Evolutionary conservation across 768 basidiomycete species (phyloP).

Genomic region (Mycena pura): DNA sequence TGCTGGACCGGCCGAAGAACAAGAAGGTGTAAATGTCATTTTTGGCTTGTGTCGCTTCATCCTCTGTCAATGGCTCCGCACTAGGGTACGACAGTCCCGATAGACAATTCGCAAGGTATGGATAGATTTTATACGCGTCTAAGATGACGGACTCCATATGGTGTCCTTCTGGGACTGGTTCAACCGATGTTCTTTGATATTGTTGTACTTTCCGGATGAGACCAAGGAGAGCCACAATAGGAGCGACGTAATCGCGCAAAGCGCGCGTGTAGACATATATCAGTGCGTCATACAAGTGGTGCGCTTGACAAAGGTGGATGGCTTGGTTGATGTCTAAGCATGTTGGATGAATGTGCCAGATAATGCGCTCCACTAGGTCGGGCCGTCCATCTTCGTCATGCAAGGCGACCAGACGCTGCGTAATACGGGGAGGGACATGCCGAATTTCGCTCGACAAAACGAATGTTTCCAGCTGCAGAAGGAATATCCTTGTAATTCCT

Average conservation of each 20-base stretch:
- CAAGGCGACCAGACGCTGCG: constrained; percentile 80
- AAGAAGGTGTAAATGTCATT: constrained; percentile 80
- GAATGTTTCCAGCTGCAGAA: constrained; percentile 81
- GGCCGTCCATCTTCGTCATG: constrained; percentile 76
- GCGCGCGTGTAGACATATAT: constrained; percentile 94
- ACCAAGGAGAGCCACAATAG: constrained; percentile 82
- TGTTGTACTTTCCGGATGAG: constrained; percentile 76
- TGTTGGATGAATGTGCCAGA: constrained; percentile 94
- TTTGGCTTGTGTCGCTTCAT: constrained; percentile 74
- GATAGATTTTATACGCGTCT: constrained; percentile 91
- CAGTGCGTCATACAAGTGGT: constrained; percentile 90
- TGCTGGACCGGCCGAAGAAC: constrained; percentile 79
- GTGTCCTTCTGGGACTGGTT: constrained; percentile 38
- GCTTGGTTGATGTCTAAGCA: constrained; percentile 95
- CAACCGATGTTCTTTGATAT: constrained; percentile 49
- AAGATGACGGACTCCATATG: constrained; percentile 63
- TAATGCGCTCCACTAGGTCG: constrained; percentile 84
- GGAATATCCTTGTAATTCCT: constrained; percentile 86
- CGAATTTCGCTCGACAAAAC: constrained; percentile 77
- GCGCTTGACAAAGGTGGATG: constrained; percentile 81
- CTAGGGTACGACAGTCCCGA: constrained; percentile 89
- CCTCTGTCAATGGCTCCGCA: constrained; percentile 68
- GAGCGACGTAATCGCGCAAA: constrained; percentile 86
- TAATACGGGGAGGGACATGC: constrained; percentile 84
- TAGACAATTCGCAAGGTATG: constrained; percentile 82